These are phyloP conservation scores for Oenanthe javanica DNA, from an alignment of 140 eudicot genomes.

Conservation along the genomic window DNA sequence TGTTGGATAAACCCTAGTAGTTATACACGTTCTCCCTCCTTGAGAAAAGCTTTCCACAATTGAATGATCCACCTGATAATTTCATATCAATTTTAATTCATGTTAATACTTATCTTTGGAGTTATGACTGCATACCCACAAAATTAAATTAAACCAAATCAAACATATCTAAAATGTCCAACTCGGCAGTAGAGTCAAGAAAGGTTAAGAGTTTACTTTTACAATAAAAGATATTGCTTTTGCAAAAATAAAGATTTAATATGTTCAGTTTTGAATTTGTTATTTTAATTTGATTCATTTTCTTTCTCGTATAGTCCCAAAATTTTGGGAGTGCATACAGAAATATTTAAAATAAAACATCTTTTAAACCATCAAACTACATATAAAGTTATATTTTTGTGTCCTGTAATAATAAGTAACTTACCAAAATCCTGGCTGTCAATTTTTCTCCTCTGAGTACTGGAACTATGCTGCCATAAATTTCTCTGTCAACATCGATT, in stretches of 20 bases:
- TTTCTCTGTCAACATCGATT: conserved; percentile 4
- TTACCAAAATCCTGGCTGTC: conserved; percentile 49
- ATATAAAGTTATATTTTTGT: not conserved
- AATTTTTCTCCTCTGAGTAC: conserved; percentile 44
- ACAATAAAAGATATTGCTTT: too few species aligned
- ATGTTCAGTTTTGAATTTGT: not conserved
- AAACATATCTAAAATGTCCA: not conserved
- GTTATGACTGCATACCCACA: not conserved
- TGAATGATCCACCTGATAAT: conserved; percentile 55
- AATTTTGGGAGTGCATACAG: not conserved
- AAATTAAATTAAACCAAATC: not conserved
- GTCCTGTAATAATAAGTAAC: too few species aligned
- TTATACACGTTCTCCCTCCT: conserved; percentile 56
- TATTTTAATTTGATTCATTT: not conserved
- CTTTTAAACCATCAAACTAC: not conserved
- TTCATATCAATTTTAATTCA: not conserved
- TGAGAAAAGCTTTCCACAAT: conserved; percentile 53
- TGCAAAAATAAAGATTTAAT: not conserved
- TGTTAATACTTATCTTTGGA: not conserved
- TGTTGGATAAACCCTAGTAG: conserved; percentile 56
- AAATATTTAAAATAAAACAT: not conserved
- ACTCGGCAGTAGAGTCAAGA: not conserved
- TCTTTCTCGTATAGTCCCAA: not conserved
- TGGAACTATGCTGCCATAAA: conserved; percentile 36
- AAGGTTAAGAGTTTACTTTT: too few species aligned